Base-by-base conservation (phyloP, 768 basidiomycete species). In the Xerocomus spinulosus region DNA sequence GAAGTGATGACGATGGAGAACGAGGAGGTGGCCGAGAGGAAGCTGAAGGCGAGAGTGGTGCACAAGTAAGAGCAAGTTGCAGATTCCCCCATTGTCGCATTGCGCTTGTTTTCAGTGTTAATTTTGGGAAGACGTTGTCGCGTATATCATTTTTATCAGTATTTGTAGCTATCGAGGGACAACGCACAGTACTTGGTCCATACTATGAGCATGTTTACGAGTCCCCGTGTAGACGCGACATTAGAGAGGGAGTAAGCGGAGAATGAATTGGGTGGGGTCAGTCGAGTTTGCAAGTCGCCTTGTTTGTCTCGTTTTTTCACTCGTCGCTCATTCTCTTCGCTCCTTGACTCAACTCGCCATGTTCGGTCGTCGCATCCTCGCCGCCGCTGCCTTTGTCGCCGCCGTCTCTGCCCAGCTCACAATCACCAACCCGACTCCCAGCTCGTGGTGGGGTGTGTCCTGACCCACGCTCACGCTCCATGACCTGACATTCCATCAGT, bases 361-460 rank as follows among this genome's bases (percentile, higher is more conserved):
- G 67, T 62, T 64, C 53, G 45, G 53, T 49, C 64, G 58, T 43
- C 51, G 69, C 52, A 58, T 68, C 48, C 51, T 69, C 51, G 54
- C 70, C 25, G 55, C 71, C 49, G 68, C 71, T 45, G 68, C 77
- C 52, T 56, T 77, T 47, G 56, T 63, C 44, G 60, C 64, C 51
- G 56, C 69, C 34, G 71, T 67, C 34, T 60, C 66, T 52, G 60
- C 51, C 7, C 49, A 50, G 29, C 65, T 81, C 48, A 26, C 55
- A 33, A 67, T 85, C 68, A 65, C 72, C 37, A 56, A 62, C 34
- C 83, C 83, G 2, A 68, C 70, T 26, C 34, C 70, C 2, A 43
- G 66, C 54, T 58, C 67, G 8, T 85, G 82, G 82, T 85, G 83
- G 83, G 77, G 83, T 85, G 50, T 42, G 79, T 73, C 13, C 21